A percentile compares a stretch with the other conserved stretches of the same genome.
phyloP scores from a whole-genome alignment of 306 rosid genomes.

The Cicer bijugum region DNA sequence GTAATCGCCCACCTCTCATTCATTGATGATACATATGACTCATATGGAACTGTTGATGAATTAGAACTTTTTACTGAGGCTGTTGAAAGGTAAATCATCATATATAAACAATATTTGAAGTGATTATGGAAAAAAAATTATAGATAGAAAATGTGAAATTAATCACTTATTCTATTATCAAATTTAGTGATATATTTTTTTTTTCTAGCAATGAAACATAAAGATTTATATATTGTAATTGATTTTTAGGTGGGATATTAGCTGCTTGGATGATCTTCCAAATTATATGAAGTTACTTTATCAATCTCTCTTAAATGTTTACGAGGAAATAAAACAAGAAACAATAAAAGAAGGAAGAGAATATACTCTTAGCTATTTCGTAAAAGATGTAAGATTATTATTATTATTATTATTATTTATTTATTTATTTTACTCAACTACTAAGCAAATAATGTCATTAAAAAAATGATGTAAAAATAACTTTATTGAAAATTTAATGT shows the following conservation, averaged over 20 bases:
- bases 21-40: conserved; percentile 18
- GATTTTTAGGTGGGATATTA: conserved; percentile 1
- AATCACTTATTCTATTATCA: too few species aligned
- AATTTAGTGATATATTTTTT: too few species aligned
- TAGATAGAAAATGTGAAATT: not conserved
- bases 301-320: not conserved
- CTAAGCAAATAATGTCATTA: too few species aligned
- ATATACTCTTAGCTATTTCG: conserved; percentile 26
- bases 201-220: not conserved
- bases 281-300: not conserved
- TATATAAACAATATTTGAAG: not conserved
- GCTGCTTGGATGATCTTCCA: not conserved
- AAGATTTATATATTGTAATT: too few species aligned
- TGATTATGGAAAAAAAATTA: too few species aligned
- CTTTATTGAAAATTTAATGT: too few species aligned
- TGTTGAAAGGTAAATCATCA: not conserved
- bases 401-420: not conserved
- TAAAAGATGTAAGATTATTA: not conserved
- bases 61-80: conserved; percentile 20
- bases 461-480: too few species aligned
- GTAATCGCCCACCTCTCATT: not conserved
- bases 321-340: conserved; percentile 23
- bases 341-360: conserved; percentile 33
- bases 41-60: not conserved
- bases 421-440: too few species aligned